Conservation (phyloP, 805 yeast species). For the Nakazawaea wyomingensis region DNA sequence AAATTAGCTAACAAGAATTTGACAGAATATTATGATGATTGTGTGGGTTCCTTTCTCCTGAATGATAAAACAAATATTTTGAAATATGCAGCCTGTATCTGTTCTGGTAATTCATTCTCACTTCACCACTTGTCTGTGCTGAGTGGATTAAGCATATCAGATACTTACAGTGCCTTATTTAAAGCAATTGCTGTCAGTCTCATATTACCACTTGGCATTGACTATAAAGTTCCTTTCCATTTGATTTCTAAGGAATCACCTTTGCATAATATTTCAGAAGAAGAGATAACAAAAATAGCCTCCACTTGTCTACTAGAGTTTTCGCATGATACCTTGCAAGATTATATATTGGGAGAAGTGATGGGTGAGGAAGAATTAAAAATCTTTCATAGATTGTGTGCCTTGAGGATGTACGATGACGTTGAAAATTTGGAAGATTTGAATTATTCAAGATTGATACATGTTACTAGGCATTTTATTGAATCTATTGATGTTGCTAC, state of each 20-base stretch:
- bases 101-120: constrained; percentile 31
- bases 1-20: constrained; percentile 5
- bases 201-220: constrained; percentile 34
- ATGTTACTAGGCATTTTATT: constrained; percentile 35
- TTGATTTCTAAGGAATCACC: constrained; percentile 20
- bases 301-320: constrained; percentile 32
- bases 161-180: constrained; percentile 28
- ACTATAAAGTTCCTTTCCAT: constrained; percentile 44
- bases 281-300: constrained; percentile 30
- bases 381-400: constrained; percentile 34
- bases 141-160: constrained; percentile 27
- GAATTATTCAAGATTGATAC: constrained; percentile 21
- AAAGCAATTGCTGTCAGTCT: constrained; percentile 28
- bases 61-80: constrained; percentile 21
- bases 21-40: constrained; percentile 17
- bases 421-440: constrained; percentile 13
- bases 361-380: constrained; percentile 23
- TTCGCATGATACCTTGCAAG: constrained; percentile 35
- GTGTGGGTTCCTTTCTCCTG: constrained; percentile 21
- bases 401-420: constrained; percentile 32
- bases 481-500: constrained; percentile 30
- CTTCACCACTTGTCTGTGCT: constrained; percentile 35
- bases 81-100: constrained; percentile 38
- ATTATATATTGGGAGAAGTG: constrained; percentile 26
- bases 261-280: constrained; percentile 26